Conservation (phyloP, 257 asterid species). For the Thymus mandschuricus region DNA sequence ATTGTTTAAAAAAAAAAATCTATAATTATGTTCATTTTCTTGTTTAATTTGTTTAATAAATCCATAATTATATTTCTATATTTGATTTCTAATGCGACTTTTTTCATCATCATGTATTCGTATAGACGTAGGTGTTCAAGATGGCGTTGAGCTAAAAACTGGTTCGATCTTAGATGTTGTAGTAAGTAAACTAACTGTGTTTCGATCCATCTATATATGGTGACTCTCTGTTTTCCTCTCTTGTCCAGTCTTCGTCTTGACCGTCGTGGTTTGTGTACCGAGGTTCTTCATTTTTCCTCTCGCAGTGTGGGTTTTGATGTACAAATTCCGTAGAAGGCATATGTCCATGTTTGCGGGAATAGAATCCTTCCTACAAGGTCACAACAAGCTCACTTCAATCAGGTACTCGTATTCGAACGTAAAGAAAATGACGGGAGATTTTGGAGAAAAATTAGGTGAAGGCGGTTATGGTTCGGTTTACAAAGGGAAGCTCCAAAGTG, state of each 20-base stretch:
- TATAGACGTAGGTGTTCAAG: no score
- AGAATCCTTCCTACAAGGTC: neutral
- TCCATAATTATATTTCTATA: no score
- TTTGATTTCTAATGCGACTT: no score
- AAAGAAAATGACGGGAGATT: neutral
- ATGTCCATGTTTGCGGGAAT: neutral
- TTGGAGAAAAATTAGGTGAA: conserved; percentile 12
- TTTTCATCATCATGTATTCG: no score
- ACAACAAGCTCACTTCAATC: neutral
- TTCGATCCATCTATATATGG: no score
- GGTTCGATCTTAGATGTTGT: no score
- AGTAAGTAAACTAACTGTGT: no score
- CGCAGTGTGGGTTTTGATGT: neutral
- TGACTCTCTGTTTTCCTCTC: neutral
- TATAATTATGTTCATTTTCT: no score
- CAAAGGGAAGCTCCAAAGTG: conserved; percentile 41
- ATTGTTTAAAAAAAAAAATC: no score
- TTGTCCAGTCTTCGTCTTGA: no score
- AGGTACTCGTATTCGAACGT: neutral
- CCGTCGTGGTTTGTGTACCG: neutral
- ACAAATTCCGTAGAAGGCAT: neutral
- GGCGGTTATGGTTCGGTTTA: conserved; percentile 36
- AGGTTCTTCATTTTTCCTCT: neutral
- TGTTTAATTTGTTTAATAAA: no score
- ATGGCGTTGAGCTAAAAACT: no score